Evolutionary conservation across 2,329 filamentous ascomycete genomes (phyloP).

Genomic region (Neurospora sp.): DNA sequence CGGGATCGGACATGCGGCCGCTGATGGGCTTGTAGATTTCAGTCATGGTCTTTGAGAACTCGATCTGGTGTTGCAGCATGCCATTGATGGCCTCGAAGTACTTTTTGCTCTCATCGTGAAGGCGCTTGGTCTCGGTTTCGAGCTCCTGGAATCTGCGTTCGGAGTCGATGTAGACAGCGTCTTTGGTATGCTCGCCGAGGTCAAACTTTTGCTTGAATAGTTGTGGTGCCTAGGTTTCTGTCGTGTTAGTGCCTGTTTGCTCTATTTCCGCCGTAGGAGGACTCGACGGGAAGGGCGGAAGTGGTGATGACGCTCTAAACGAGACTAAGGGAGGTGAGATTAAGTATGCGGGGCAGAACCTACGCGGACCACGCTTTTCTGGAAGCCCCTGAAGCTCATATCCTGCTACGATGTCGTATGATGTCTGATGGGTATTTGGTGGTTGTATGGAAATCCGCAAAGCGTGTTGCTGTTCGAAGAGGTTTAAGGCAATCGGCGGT

Average conservation of each 20-base stretch:
- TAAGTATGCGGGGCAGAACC: slow-evolving; percentile 24
- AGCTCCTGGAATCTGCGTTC: slow-evolving; percentile 90
- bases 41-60: slow-evolving; percentile 90
- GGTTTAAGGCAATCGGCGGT: not conserved
- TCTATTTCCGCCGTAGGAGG: not conserved
- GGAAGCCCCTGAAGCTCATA: slow-evolving; percentile 97
- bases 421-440: not conserved
- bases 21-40: slow-evolving; percentile 99
- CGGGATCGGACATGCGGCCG: slow-evolving; percentile 86
- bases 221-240: slow-evolving; percentile 63
- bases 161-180: slow-evolving; percentile 87
- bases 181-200: slow-evolving; percentile 89
- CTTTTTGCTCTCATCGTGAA: slow-evolving; percentile 94
- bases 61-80: slow-evolving; percentile 96
- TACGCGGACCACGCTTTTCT: slow-evolving; percentile 81
- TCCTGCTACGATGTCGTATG: slow-evolving; percentile 10
- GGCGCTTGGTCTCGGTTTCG: slow-evolving; percentile 89
- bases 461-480: not conserved
- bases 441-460: not conserved
- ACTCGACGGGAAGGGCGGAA: not conserved
- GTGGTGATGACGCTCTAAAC: not conserved
- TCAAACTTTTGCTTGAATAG: slow-evolving; percentile 88
- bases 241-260: not conserved
- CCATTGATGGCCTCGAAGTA: slow-evolving; percentile 97
- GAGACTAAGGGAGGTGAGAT: not conserved